Evolutionary conservation across 2,329 filamentous ascomycete genomes (phyloP), one percentile per base, ranked within the genome.

Genomic region (Zelopaecilomyces penicillatus): DNA sequence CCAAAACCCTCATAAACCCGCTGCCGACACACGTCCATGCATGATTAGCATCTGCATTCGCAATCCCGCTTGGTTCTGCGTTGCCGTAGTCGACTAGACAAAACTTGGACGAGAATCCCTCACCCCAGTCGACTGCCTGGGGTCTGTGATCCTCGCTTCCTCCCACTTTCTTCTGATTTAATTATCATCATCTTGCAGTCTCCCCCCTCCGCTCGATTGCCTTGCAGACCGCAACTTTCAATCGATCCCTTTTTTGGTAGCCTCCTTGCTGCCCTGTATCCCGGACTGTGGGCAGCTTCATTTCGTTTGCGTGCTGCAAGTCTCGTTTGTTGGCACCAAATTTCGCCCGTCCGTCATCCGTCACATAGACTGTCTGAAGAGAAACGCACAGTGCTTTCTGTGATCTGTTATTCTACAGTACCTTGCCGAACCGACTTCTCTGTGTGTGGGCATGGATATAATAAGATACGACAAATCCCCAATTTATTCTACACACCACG

Each of bases 61-160:
- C 45, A 47, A 47, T 47, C 45, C 45, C 42, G 45, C 38, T 47
- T 47, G 42, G 37, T 37, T 27, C 42, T 27, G 19, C 19, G 19
- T 19, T 19, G 19, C 19, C 19, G 19, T 19, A 3, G 19, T 19
- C 19, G 19, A 19, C 19, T 19, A 19, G 19, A 46, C 12, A 43
- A 38, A 19, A 43, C 31, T 12, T 36, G 34, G 34, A 12, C 36
- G 42, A 32, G 37, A 34, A 31, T 28, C 10, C 35, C 11, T 37
- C 27, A 19, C 7, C 12, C 35, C 7, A 19, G 35, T 37, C 35
- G 35, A 37, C n/a, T 19, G 35, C 12, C 35, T 37, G 35, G 19
- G 19, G 19, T 19, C 19, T 19, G 19, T 19, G 19, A 19, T 19
- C 19, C 19, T 19, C 19, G 19, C 19, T 19, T 19, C 19, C 19